Conservation (phyloP, 176 grass and related monocot species). For the Ensete ventricosum region DNA sequence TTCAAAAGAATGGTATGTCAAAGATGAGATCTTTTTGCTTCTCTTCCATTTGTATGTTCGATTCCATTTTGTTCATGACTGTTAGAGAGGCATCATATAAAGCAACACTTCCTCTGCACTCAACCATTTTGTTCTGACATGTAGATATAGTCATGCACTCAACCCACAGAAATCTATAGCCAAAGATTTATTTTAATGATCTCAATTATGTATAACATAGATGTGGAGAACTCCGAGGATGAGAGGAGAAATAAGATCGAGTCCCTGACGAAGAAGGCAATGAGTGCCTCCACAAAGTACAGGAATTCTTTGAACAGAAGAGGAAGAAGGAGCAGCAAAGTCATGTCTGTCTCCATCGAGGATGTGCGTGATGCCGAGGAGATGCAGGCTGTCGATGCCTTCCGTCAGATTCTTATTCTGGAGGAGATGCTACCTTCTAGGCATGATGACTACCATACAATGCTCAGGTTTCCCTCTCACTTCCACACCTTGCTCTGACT, state of each 20-base stretch:
- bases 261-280: slow-evolving; percentile 63
- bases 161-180: no score
- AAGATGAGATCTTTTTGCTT: not conserved
- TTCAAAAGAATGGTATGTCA: not conserved
- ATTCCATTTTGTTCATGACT: no score
- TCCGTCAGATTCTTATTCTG: slow-evolving; percentile 86
- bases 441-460: slow-evolving; percentile 93
- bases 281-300: slow-evolving; percentile 59
- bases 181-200: no score
- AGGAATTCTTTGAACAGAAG: slow-evolving; percentile 71
- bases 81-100: no score
- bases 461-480: slow-evolving; percentile 48
- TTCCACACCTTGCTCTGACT: no score
- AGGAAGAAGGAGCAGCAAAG: slow-evolving; percentile 79
- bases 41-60: not conserved
- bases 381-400: slow-evolving; percentile 78
- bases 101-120: no score
- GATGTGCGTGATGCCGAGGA: slow-evolving; percentile 75
- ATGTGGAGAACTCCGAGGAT: slow-evolving; percentile 65
- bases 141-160: no score
- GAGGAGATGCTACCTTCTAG: slow-evolving; percentile 75
- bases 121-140: no score
- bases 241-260: slow-evolving; percentile 55
- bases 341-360: slow-evolving; percentile 81
- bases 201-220: not conserved